Conservation (phyloP, 768 basidiomycete genomes). For the Leccinum arenicola region DNA sequence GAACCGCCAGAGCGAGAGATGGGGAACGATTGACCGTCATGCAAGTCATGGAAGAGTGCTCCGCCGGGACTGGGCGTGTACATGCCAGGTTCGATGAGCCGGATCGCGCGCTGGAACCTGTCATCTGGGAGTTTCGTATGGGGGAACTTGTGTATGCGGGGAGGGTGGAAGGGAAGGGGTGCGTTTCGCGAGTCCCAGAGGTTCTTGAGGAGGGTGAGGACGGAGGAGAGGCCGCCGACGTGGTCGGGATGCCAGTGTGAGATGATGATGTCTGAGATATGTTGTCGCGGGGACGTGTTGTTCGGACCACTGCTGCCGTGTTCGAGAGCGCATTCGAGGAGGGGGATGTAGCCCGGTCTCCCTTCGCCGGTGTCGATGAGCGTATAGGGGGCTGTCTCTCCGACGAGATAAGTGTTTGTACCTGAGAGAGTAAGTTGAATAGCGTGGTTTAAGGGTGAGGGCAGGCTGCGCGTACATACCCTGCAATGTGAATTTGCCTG, state of each 20-base stretch:
- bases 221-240: constrained; percentile 66
- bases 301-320: constrained; percentile 30
- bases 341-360: constrained; percentile 57
- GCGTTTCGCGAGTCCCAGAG: constrained; percentile 58
- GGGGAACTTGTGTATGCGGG: constrained; percentile 75
- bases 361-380: constrained; percentile 87
- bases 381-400: constrained; percentile 64
- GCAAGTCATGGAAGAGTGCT: constrained; percentile 53
- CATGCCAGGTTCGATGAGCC: constrained; percentile 38
- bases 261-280: constrained; percentile 85
- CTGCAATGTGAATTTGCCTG: constrained; percentile 85
- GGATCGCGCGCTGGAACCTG: constrained; percentile 34
- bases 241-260: constrained; percentile 94
- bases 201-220: constrained; percentile 61
- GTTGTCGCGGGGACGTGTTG: constrained; percentile 17
- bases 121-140: constrained; percentile 32
- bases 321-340: constrained; percentile 61
- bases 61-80: constrained; percentile 47
- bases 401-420: constrained; percentile 88
- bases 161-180: constrained; percentile 52
- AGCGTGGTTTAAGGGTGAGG: too few species aligned
- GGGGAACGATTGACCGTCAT: constrained; percentile 51
- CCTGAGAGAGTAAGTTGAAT: constrained; percentile 40
- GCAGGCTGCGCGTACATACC: too few species aligned
- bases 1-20: constrained; percentile 20